phyloP scores from a whole-genome alignment of 1,284 basidiomycete genomes.

The Ganoderma multipileum region DNA sequence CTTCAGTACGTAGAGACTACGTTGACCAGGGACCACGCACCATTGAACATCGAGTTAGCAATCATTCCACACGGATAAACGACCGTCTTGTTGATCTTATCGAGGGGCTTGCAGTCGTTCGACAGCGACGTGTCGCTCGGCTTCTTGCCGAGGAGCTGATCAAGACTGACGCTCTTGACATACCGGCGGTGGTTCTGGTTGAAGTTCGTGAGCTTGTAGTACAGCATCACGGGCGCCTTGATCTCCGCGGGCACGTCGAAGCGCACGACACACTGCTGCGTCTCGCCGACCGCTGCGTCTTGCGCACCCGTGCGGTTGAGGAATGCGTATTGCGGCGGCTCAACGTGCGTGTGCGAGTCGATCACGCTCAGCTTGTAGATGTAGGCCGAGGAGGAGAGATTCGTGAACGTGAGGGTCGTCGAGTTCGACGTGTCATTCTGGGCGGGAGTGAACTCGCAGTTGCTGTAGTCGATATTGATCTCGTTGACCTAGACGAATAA shows the following conservation, averaged over 20 bases:
- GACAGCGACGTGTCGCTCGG: conserved; percentile 59
- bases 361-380: conserved; percentile 74
- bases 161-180: conserved; percentile 88
- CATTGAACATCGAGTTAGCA: conserved; percentile 97
- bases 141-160: conserved; percentile 85
- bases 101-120: conserved; percentile 93
- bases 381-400: conserved; percentile 64
- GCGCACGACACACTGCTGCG: conserved; percentile 75
- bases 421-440: conserved; percentile 48
- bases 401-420: conserved; percentile 48
- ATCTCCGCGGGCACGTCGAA: conserved; percentile 88
- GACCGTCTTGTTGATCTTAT: conserved; percentile 51
- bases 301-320: conserved; percentile 53
- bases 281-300: conserved; percentile 50
- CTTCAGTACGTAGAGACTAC: conserved; percentile 11
- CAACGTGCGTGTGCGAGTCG: conserved; percentile 55
- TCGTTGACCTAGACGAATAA: conserved; percentile 73
- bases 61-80: conserved; percentile 98
- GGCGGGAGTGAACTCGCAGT: conserved; percentile 71
- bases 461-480: conserved; percentile 95
- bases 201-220: conserved; percentile 97
- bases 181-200: conserved; percentile 99
- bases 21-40: conserved; percentile 48
- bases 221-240: conserved; percentile 83
- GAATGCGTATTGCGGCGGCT: conserved; percentile 75